phyloP scores from a whole-genome alignment of 768 basidiomycete species.

The Termitomyces sp. region DNA sequence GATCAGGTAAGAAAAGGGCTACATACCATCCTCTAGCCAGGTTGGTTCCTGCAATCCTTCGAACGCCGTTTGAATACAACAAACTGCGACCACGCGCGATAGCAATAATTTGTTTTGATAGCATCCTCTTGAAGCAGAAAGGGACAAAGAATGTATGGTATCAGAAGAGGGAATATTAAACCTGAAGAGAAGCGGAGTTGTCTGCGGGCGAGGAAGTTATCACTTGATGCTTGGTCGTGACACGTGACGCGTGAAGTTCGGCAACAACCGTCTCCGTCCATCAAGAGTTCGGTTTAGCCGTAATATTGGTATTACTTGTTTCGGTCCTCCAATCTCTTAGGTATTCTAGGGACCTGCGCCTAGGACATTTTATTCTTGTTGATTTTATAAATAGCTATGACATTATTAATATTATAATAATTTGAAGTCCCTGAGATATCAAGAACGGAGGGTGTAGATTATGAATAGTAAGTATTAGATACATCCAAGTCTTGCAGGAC shows the following conservation, averaged over 20 bases:
- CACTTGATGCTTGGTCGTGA: neutral
- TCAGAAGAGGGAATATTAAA: neutral
- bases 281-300: too few relatives aligned
- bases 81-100: constrained; percentile 57
- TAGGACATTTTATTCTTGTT: too few relatives aligned
- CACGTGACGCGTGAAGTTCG: neutral
- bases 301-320: neutral
- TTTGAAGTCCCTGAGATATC: too few relatives aligned
- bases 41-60: constrained; percentile 23
- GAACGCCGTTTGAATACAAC: constrained; percentile 29
- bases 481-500: neutral
- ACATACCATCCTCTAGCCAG: constrained; percentile 45
- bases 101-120: constrained; percentile 64
- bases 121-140: constrained; percentile 34
- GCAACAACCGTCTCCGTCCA: neutral
- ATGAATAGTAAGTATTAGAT: neutral
- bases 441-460: neutral
- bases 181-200: neutral
- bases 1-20: constrained; percentile 1
- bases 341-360: too few relatives aligned
- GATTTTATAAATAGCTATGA: too few relatives aligned
- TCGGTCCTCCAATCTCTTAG: neutral
- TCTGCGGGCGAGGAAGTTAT: too few relatives aligned
- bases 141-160: neutral
- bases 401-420: too few relatives aligned